Base-by-base conservation (phyloP, 2,329 filamentous ascomycete species). In the Dactylellina cionopaga region DNA sequence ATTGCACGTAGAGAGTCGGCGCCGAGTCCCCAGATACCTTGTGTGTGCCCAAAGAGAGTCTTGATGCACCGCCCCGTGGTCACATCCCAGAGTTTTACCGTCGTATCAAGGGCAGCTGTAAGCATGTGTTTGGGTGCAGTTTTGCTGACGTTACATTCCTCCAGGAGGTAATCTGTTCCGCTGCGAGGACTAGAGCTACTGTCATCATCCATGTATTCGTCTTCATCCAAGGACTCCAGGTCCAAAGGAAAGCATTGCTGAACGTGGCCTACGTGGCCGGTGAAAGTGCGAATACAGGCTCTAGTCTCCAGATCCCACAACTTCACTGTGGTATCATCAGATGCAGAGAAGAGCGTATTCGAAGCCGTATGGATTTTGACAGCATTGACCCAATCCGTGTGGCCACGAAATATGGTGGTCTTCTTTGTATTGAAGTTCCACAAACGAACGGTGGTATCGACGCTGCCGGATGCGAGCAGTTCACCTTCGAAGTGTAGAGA, bases 341-440 rank as follows among this genome's bases (percentile, higher is more conserved):
- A 97, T 0, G 92, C 92, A 0, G 94, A 96, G 78, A 98, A 90
- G 2, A 98, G 85, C 0, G 93, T 97, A 11, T 92, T 89, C 7
- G 92, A 96, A 1, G 86, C 82, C 0, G 89, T 85, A 79, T 99
- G 92, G 35, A 99, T 87, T 75, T 90, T 90, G 29, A 98, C 94
- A n/a, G 91, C 89, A 81, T 99, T 99, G 77, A 99, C 93, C 91
- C 94, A 98, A 80, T 98, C 93, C 0, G 85, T 87, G 79, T 99
- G 95, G 6, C 93, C 94, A 22, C 89, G 88, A 10, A 99, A 84
- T 55, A 88, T 85, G 76, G 90, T 96, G 0, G 89, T 90, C 58
- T 91, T 89, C 79, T 92, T 92, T 68, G 90, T 91, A 77, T 90
- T 87, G 77, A 96, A 95, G 80, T 96, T 94, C 86, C 94, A 97